Evolutionary conservation across 257 asterid genomes (phyloP), one percentile per base, ranked within the genome.

Genomic region (Rehmannia glutinosa): DNA sequence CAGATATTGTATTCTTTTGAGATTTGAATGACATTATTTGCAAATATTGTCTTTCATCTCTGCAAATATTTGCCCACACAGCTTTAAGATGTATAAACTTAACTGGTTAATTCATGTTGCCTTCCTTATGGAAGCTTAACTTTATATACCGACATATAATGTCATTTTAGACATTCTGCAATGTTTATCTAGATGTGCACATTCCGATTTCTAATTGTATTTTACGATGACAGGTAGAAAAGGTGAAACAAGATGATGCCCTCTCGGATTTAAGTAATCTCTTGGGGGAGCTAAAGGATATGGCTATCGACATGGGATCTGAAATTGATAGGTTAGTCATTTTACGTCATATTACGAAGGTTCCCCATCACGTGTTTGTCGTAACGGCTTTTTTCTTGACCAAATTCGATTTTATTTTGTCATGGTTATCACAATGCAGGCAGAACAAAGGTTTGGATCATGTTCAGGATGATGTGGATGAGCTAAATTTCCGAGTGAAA

Each of bases 271-370:
- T 89, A 36, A 89, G 96, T 65, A 73, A 78, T 55, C 67, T 89
- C 10, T 63, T 89, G 83, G 90, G 88, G 35, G 96, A 89, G 66
- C 81, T 89, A 38, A 89, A 87, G 85, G 78, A 78, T 24, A 89
- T 89, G 96, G 95, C 95, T 62, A 23, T 87, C 30, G 92, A 84
- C 76, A 89, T 89, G 96, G 95, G 95, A 4, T 83, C 81, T 62
- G 96, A 87, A 84, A 84, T 89, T 12, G 92, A 83, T 10, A 81
- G 92, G 96, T 85, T 43, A 16, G 81, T 70, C 43, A 19, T 55
- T 50, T 65, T 36, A 21, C n/a, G 43, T 63, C 23, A 39, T 46
- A 25, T 51, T 38, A 0, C 35, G 46, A 7, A 13, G 8, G 20
- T 25, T 53, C 6, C 32, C 11, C 58, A 15, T 3, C 15, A n/a